phyloP scores from a whole-genome alignment of 208 protist genomes.

The Acanthamoeba pearcei region DNA sequence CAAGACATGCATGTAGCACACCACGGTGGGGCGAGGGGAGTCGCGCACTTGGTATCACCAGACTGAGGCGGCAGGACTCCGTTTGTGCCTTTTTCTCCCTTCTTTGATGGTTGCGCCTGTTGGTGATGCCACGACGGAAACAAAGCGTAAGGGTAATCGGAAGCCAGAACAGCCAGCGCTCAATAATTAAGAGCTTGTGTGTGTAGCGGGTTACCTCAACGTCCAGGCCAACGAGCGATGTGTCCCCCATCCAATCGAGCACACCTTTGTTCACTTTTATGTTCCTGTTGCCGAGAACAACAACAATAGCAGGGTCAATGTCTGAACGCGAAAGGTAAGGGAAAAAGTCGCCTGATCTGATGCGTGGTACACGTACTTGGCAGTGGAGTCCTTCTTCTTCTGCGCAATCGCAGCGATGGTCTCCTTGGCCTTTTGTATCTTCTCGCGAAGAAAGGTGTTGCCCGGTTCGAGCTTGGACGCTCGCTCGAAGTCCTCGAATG shows the following conservation, averaged over 20 bases:
- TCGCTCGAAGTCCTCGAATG: constrained; percentile 42
- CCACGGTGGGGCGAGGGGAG: no score
- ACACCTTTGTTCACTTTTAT: constrained; percentile 58
- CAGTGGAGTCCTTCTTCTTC: constrained; percentile 56
- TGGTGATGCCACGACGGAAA: neutral
- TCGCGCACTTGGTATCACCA: neutral
- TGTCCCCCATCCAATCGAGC: constrained; percentile 63
- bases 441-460: constrained; percentile 28
- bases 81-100: neutral
- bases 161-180: neutral
- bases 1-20: neutral
- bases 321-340: neutral
- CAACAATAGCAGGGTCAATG: neutral
- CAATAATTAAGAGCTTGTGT: neutral
- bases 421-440: constrained; percentile 68
- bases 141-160: neutral
- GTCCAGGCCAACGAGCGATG: constrained; percentile 24
- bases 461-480: constrained; percentile 58
- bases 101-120: constrained; percentile 14
- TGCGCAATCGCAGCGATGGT: constrained; percentile 51
- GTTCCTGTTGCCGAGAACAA: neutral
- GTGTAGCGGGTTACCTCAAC: neutral
- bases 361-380: constrained; percentile 3
- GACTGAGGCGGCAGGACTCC: neutral
- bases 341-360: no score